Conservation (phyloP, 2,329 filamentous ascomycete species). For the Sporothrix humicola region DNA sequence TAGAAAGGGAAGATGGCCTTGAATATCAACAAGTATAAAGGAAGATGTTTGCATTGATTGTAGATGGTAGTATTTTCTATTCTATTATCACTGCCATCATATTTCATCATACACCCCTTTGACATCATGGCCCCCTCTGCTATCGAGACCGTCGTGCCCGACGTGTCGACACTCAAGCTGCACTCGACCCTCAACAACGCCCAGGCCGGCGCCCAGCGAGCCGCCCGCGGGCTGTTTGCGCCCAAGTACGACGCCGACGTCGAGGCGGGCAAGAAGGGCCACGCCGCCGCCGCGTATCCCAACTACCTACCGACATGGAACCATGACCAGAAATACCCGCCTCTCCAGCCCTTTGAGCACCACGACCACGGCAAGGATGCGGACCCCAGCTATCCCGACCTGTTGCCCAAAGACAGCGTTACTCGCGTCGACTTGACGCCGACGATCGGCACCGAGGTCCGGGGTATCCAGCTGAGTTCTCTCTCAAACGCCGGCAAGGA, state of each 20-base stretch:
- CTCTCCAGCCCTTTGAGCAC: constrained; percentile 69
- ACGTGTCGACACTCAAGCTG: constrained; percentile 41
- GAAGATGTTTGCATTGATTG: background rate
- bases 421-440: constrained; percentile 65
- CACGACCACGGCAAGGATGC: constrained; percentile 73
- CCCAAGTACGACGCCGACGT: constrained; percentile 36
- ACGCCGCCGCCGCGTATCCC: constrained; percentile 52
- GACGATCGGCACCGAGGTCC: constrained; percentile 70
- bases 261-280: constrained; percentile 28
- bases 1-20: too few species aligned
- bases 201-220: constrained; percentile 40
- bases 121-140: constrained; percentile 36
- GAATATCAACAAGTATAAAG: too few species aligned
- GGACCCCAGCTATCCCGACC: constrained; percentile 66
- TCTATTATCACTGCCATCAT: too few species aligned
- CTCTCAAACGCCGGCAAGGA: constrained; percentile 68
- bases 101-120: too few species aligned
- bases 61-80: too few species aligned
- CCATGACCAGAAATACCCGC: constrained; percentile 62
- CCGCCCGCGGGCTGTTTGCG: constrained; percentile 35
- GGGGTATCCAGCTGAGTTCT: constrained; percentile 69
- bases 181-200: constrained; percentile 47
- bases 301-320: constrained; percentile 71
- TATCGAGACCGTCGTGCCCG: constrained; percentile 38
- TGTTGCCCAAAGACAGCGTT: constrained; percentile 55